Conservation (phyloP, 2,329 filamentous ascomycete species). For the Cercospora sesami region DNA sequence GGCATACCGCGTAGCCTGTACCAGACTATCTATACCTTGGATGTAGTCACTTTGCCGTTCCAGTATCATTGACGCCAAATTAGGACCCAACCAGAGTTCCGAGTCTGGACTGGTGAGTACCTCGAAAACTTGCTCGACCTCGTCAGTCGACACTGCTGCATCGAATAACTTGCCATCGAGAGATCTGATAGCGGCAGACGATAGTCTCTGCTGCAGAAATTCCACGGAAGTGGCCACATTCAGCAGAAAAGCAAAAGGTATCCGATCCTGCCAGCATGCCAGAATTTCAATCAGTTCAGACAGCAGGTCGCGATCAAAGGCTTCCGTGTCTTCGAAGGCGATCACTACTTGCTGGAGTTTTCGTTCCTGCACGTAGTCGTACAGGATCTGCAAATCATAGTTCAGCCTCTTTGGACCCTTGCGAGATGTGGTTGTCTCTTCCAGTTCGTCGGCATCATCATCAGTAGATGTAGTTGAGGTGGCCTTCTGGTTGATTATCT, state of each 20-base stretch:
- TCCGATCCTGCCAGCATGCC: slow-evolving; percentile 69
- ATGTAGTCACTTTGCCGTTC: slow-evolving; percentile 75
- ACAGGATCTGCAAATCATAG: slow-evolving; percentile 74
- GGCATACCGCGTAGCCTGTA: slow-evolving; percentile 64
- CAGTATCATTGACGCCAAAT: slow-evolving; percentile 62
- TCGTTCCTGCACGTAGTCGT: slow-evolving; percentile 58
- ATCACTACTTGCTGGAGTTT: slow-evolving; percentile 64
- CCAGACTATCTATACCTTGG: slow-evolving; percentile 71
- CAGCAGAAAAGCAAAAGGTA: slow-evolving; percentile 75
- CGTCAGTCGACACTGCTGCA: slow-evolving; percentile 69
- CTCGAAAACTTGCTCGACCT: slow-evolving; percentile 71
- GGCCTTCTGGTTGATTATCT: slow-evolving; percentile 69
- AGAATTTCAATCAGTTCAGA: slow-evolving; percentile 70
- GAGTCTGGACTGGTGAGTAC: slow-evolving; percentile 61
- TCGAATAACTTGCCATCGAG: slow-evolving; percentile 74
- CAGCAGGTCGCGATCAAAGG: slow-evolving; percentile 71
- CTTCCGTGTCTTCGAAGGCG: slow-evolving; percentile 78
- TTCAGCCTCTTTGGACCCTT: slow-evolving; percentile 61
- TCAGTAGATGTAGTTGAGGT: slow-evolving; percentile 47
- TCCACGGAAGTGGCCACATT: slow-evolving; percentile 81
- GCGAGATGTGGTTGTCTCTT: slow-evolving; percentile 34
- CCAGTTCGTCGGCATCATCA: slow-evolving; percentile 57
- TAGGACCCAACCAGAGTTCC: slow-evolving; percentile 63
- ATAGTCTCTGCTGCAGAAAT: slow-evolving; percentile 71
- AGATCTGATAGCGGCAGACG: slow-evolving; percentile 66